A percentile compares a stretch with the other conserved stretches of the same genome.
Conservation (phyloP, 164 flowering plant species). For the Echeveria elegans region DNA sequence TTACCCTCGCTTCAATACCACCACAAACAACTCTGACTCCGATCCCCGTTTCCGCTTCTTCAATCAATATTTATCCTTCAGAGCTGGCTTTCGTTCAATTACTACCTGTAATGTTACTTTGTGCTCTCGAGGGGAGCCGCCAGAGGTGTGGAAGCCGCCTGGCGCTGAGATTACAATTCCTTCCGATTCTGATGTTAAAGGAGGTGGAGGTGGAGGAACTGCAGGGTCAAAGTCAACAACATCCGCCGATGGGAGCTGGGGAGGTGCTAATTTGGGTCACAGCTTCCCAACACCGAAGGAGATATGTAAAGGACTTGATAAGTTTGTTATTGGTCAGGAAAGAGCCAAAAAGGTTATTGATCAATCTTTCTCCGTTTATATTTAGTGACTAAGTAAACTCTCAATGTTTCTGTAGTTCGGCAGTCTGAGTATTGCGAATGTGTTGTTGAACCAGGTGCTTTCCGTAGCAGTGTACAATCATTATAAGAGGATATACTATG, state of each 20-base stretch:
- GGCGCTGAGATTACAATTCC: conserved; percentile 16
- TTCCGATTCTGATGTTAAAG: conserved; percentile 7
- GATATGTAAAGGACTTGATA: conserved; percentile 80
- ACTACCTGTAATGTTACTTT: neutral
- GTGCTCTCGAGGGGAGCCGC: conserved; percentile 58
- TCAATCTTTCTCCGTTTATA: neutral
- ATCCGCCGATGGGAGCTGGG: conserved; percentile 59
- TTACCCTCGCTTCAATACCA: neutral
- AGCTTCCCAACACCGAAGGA: conserved; percentile 88
- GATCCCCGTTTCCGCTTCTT: neutral
- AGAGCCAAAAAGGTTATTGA: conserved; percentile 79
- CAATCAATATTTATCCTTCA: neutral
- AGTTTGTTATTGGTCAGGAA: conserved; percentile 92
- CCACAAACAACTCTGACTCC: neutral
- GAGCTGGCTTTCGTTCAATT: neutral
- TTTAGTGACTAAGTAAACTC: neutral
- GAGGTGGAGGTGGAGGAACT: conserved; percentile 22
- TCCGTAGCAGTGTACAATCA: conserved; percentile 98
- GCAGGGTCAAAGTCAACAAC: conserved; percentile 23
- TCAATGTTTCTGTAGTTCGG: neutral
- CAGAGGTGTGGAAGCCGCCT: conserved; percentile 80
- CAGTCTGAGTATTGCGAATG: too few relatives aligned
- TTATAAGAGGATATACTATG: conserved; percentile 73
- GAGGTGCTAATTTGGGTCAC: conserved; percentile 70
- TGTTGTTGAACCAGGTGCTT: conserved; percentile 51